phyloP scores from a whole-genome alignment of 139 green algal genomes.

The Chlamydomonas incerta region DNA sequence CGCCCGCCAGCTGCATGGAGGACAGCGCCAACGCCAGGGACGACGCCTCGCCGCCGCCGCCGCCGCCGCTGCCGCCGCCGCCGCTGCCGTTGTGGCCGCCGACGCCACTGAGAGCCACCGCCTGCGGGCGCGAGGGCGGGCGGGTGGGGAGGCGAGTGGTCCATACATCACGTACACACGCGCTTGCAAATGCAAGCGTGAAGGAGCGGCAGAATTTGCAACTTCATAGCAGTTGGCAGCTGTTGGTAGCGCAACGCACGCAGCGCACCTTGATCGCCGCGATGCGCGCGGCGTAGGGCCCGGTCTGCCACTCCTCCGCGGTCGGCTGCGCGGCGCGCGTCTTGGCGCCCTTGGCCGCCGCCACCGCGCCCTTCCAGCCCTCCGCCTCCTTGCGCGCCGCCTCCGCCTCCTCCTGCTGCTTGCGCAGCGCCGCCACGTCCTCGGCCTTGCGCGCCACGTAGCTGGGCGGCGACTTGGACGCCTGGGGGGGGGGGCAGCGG shows the following conservation, averaged over 20 bases:
- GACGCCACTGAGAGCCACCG: not conserved
- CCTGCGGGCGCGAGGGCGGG: not conserved
- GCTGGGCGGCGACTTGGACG: not conserved
- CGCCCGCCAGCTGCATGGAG: conserved; percentile 25
- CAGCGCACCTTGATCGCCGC: conserved; percentile 47
- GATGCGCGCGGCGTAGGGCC: conserved; percentile 51
- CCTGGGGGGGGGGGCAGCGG: not conserved
- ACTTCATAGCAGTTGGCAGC: too few species aligned
- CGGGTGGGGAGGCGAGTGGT: too few species aligned
- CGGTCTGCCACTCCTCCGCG: conserved; percentile 52
- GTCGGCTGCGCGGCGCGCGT: conserved; percentile 26
- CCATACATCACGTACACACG: too few species aligned
- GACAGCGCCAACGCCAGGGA: not conserved
- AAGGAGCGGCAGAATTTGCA: too few species aligned
- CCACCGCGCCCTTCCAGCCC: conserved; percentile 25
- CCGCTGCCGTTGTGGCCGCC: not conserved
- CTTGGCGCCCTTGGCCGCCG: not conserved
- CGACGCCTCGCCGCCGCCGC: not conserved
- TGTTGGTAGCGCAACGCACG: too few species aligned
- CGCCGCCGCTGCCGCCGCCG: not conserved
- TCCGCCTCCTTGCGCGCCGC: conserved; percentile 23
- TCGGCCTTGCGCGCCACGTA: conserved; percentile 53
- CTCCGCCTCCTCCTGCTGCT: conserved; percentile 23
- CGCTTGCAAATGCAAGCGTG: too few species aligned
- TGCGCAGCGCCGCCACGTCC: conserved; percentile 30